Percentiles rank a stretch among this genome's conserved stretches.
phyloP scores from a whole-genome alignment of 352 stramenopile species.

The Globisporangium recalcitrans region DNA sequence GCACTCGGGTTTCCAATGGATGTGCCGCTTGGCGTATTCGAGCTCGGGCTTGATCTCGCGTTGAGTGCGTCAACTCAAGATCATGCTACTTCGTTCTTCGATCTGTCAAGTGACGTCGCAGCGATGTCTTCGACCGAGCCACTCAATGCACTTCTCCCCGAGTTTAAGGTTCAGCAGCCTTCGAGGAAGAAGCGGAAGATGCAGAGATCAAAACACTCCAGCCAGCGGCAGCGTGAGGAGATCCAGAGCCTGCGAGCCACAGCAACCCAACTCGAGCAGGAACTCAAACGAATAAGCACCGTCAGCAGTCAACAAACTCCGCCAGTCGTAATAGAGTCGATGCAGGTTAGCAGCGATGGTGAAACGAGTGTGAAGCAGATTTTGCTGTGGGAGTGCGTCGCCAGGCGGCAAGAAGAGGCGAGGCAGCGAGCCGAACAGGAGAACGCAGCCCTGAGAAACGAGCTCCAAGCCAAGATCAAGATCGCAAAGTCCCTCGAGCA shows the following conservation, averaged over 20 bases:
- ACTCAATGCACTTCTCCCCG: no score
- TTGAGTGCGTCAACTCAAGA: not conserved
- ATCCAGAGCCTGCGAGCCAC: not conserved
- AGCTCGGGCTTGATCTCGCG: not conserved
- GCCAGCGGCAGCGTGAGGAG: not conserved
- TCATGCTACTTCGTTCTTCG: not conserved
- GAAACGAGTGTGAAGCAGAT: not conserved
- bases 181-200: not conserved
- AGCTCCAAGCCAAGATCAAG: slow-evolving; percentile 1
- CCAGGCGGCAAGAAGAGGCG: not conserved
- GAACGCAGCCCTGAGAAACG: not conserved
- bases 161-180: no score
- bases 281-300: not conserved
- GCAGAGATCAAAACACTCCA: not conserved
- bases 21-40: not conserved
- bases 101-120: not conserved
- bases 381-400: not conserved
- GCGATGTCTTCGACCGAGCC: not conserved
- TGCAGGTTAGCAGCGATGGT: not conserved
- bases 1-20: not conserved
- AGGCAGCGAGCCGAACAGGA: not conserved
- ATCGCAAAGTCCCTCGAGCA: slow-evolving; percentile 1
- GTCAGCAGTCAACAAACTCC: not conserved
- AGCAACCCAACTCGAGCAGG: not conserved
- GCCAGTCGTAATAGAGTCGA: not conserved